Conservation (phyloP, 2,329 filamentous ascomycete species). For the Trematosphaeria pertusa region DNA sequence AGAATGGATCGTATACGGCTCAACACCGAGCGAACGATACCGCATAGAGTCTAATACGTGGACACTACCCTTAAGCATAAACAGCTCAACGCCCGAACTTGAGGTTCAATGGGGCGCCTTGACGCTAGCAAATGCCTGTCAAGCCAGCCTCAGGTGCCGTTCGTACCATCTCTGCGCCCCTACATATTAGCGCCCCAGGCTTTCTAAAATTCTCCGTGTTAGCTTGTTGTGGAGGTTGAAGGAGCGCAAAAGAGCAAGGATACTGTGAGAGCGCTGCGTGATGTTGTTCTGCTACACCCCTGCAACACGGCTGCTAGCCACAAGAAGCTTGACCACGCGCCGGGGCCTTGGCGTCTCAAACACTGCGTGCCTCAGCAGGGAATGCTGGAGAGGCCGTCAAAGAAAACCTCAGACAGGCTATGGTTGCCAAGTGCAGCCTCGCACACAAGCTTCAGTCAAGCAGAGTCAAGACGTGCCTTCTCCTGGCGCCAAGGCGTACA, state of each 20-base stretch:
- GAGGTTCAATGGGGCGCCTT: no score
- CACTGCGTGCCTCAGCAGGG: constrained; percentile 6
- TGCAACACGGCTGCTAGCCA: neutral
- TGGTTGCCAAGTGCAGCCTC: constrained; percentile 4
- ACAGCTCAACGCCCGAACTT: no score
- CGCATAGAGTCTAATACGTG: no score
- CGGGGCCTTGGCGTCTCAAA: constrained; percentile 17
- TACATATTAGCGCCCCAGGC: constrained; percentile 3
- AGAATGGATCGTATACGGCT: no score
- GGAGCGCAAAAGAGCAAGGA: neutral
- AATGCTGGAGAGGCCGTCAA: neutral
- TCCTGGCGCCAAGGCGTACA: no score
- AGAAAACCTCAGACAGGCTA: constrained; percentile 10
- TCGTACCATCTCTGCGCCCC: constrained; percentile 1
- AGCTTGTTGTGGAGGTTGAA: constrained; percentile 1
- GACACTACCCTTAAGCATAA: no score
- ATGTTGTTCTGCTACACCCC: neutral
- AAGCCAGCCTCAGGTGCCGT: no score
- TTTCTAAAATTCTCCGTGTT: neutral
- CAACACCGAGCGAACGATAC: no score
- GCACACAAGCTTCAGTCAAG: constrained; percentile 9
- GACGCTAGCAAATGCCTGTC: no score
- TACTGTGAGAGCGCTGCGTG: neutral
- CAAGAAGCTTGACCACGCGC: constrained; percentile 7
- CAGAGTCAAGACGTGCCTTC: neutral